Percentiles rank a stretch among this genome's conserved stretches.
Conservation (phyloP, 768 basidiomycete species). For the Mycena haematopus region DNA sequence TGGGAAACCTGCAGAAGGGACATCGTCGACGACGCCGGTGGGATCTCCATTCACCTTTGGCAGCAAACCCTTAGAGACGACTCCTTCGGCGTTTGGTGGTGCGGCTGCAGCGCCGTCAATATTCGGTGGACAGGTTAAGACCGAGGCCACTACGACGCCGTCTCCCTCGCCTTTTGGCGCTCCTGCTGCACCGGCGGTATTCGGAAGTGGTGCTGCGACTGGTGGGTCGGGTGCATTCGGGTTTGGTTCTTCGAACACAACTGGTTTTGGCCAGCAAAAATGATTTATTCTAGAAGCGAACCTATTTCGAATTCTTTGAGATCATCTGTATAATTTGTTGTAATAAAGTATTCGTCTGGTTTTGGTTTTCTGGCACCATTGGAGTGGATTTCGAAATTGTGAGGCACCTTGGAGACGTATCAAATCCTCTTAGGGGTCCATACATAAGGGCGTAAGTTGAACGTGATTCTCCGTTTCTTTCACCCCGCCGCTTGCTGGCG, state of each 20-base stretch:
- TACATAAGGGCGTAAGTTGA: neutral
- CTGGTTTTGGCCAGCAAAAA: constrained; percentile 8
- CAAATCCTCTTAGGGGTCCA: neutral
- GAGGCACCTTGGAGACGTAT: neutral
- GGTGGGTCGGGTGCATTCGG: constrained; percentile 39
- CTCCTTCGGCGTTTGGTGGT: constrained; percentile 13
- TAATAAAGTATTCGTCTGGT: constrained; percentile 16
- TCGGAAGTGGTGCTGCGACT: constrained; percentile 18
- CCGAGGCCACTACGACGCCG: neutral
- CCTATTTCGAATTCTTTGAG: constrained; percentile 1
- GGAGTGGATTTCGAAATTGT: no score
- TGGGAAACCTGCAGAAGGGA: constrained; percentile 24
- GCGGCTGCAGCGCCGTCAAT: constrained; percentile 26
- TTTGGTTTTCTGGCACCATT: neutral
- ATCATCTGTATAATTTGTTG: constrained; percentile 26
- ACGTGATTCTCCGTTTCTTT: neutral
- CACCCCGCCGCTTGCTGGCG: neutral
- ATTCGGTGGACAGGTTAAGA: constrained; percentile 6
- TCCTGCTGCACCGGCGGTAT: constrained; percentile 17
- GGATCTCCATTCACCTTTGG: constrained; percentile 26
- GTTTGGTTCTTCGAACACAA: constrained; percentile 33
- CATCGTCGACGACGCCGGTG: constrained; percentile 31
- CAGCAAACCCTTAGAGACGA: constrained; percentile 18
- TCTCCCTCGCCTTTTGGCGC: constrained; percentile 37
- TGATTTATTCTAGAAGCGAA: constrained; percentile 13